Evolutionary conservation across 2,329 filamentous ascomycete genomes (phyloP), one percentile per base, ranked within the genome.

Genomic region (Chaetomium strumarium): DNA sequence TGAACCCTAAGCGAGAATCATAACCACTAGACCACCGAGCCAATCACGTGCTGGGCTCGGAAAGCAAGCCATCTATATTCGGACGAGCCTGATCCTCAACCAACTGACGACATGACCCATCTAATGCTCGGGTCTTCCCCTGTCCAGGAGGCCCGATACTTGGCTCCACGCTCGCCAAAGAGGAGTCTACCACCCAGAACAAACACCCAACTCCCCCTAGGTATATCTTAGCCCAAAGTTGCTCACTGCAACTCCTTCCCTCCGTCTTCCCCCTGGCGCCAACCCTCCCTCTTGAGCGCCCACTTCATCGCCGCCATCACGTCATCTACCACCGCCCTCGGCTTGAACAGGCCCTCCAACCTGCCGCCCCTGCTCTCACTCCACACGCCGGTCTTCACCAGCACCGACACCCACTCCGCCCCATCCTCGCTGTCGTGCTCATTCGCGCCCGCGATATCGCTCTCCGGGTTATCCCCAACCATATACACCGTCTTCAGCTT

Each of bases 401-500:
- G 49, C 13, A 68, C 59, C 17, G 63, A 63, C 29, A 52, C 53
- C 67, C 67, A 69, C 56, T 65, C 61, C 12, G 64, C 87, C 9
- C 84, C 85, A 52, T 78, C 70, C 4, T 77, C 72, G 57, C 85
- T 88, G 41, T 72, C 64, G 64, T 86, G 96, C 42, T 79, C 77
- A 66, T 95, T 95, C 17, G 89, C 91, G 6, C 93, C 93, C 5
- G 81, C 75, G 59, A 99, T 96, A 67, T 99, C 93, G 61, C 87
- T 93, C 65, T 89, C 89, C 5, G 88, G 87, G 63, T 92, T 92
- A 64, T 92, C 88, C 6, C 93, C 93, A 39, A 97, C 81, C 92
- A 97, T 97, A 70, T 95, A 97, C 11, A 97, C 90, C 40, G 78
- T 80, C 62, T 77, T 75, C 51, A 96, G 69, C n/a, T 24, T 24